Percentiles rank a stretch among this genome's conserved stretches.
Conservation (phyloP, 768 basidiomycete genomes). For the Amylocystis lapponica region DNA sequence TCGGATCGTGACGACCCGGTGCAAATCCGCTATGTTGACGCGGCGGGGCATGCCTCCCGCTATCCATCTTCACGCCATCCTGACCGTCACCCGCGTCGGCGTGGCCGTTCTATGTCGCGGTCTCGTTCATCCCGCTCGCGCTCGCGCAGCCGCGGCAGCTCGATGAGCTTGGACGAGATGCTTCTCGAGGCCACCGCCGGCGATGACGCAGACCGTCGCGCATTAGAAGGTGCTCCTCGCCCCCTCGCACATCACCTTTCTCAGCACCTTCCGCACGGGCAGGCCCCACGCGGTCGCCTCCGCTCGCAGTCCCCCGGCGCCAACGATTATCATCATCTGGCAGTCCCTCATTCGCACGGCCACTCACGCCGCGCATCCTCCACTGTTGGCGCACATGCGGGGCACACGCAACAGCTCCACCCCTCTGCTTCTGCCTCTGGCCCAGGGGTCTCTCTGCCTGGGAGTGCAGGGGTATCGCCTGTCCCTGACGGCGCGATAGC, state of each 20-base stretch:
- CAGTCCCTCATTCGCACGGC: constrained; percentile 11
- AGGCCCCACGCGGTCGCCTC: constrained; percentile 11
- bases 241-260: constrained; percentile 24
- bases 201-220: constrained; percentile 26
- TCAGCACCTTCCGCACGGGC: constrained; percentile 11
- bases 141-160: constrained; percentile 31
- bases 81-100: constrained; percentile 18
- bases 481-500: constrained; percentile 16
- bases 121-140: constrained; percentile 26
- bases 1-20: constrained; percentile 15
- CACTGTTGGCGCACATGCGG: background rate
- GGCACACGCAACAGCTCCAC: constrained; percentile 7
- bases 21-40: constrained; percentile 14
- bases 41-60: constrained; percentile 9
- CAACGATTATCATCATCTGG: constrained; percentile 11
- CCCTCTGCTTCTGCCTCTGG: constrained; percentile 8
- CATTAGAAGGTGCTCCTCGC: constrained; percentile 26
- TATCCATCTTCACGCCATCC: too few species aligned
- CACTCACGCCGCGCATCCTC: constrained; percentile 13
- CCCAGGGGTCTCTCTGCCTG: background rate
- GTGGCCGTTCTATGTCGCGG: constrained; percentile 22
- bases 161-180: constrained; percentile 41
- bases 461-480: constrained; percentile 9
- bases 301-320: constrained; percentile 19
- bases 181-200: constrained; percentile 40